A percentile compares a stretch with the other conserved stretches of the same genome.
phyloP scores from a whole-genome alignment of 257 asterid genomes.

The Paulownia fortunei region DNA sequence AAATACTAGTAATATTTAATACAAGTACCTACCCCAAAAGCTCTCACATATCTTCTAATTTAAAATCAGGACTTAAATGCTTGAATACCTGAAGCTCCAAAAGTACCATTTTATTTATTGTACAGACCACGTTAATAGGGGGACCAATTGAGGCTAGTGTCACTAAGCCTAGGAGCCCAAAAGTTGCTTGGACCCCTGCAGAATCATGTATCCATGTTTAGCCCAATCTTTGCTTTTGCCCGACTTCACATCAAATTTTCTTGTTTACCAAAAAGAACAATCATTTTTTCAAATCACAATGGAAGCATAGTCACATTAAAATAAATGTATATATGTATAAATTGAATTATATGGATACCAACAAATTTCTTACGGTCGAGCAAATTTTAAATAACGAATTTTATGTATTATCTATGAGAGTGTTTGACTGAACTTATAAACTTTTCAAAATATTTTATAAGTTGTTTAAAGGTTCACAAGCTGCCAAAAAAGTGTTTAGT shows the following conservation, averaged over 20 bases:
- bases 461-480: no score
- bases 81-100: background rate
- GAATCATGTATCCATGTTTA: conserved; percentile 27
- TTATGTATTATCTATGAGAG: no score
- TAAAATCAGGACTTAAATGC: background rate
- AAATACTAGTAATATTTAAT: background rate
- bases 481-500: no score
- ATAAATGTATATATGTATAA: no score
- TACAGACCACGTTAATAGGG: background rate
- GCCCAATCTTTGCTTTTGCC: conserved; percentile 17
- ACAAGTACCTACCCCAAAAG: background rate
- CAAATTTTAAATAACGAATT: no score
- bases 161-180: conserved; percentile 28
- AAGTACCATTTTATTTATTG: background rate
- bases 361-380: no score
- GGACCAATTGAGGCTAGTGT: conserved; percentile 18
- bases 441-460: no score
- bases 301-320: background rate
- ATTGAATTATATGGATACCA: no score
- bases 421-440: no score
- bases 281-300: background rate
- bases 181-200: conserved; percentile 29
- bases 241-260: background rate
- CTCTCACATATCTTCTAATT: background rate
- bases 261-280: background rate